Evolutionary conservation across 179 eudicot species (phyloP).

Genomic region (Vitellaria paradoxa): DNA sequence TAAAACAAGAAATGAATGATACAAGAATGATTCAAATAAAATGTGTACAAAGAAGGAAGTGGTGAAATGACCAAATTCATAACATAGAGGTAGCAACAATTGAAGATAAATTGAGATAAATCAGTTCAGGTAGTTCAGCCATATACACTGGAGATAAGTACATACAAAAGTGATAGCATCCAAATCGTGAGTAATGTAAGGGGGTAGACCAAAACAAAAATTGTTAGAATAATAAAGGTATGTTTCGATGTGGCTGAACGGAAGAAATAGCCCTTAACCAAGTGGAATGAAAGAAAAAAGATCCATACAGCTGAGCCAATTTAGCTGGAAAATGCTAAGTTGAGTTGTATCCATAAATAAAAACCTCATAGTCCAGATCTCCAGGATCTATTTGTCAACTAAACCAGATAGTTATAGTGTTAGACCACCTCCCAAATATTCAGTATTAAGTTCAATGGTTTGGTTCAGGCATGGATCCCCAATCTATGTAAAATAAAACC

Average conservation of each 20-base stretch:
- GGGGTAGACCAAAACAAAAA: too few species aligned
- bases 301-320: too few species aligned
- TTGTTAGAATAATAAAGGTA: too few species aligned
- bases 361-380: background rate
- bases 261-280: too few species aligned
- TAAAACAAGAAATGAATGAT: background rate
- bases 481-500: background rate
- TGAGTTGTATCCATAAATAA: background rate
- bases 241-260: too few species aligned
- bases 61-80: background rate
- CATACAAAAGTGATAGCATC: too few species aligned
- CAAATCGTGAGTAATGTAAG: too few species aligned
- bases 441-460: background rate
- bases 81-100: background rate
- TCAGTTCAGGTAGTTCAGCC: too few species aligned
- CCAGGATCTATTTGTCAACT: background rate
- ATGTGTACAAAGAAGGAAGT: background rate
- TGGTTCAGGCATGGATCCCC: constrained; percentile 1
- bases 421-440: background rate
- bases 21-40: background rate
- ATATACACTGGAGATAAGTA: too few species aligned
- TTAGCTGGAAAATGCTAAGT: too few species aligned
- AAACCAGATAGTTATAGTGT: background rate
- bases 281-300: too few species aligned
- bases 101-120: too few species aligned